Conservation (phyloP, 2,329 filamentous ascomycete genomes). For the Hypoxylon sp. region DNA sequence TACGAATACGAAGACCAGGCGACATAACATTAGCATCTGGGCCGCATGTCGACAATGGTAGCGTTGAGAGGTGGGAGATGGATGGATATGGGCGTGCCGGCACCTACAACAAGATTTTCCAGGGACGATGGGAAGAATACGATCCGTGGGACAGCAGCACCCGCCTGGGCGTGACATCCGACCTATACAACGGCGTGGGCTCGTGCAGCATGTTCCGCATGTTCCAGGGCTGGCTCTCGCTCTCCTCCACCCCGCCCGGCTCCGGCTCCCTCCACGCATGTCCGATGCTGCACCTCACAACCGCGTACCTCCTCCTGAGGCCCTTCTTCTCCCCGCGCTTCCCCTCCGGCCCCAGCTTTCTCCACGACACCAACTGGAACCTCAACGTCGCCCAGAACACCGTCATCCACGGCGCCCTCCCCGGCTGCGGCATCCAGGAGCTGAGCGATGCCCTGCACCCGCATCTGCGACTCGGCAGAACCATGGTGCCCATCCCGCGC, state of each 20-base stretch:
- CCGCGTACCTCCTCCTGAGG: slow-evolving; percentile 80
- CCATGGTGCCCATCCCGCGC: slow-evolving; percentile 75
- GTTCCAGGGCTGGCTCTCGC: slow-evolving; percentile 89
- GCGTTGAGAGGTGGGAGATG: slow-evolving; percentile 78
- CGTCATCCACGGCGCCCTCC: slow-evolving; percentile 73
- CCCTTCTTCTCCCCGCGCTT: slow-evolving; percentile 76
- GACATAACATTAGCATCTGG: slow-evolving; percentile 74
- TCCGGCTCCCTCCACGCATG: slow-evolving; percentile 84
- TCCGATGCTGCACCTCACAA: slow-evolving; percentile 77
- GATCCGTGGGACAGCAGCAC: slow-evolving; percentile 82
- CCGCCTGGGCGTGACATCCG: slow-evolving; percentile 72
- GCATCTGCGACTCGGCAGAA: slow-evolving; percentile 69
- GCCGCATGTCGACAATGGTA: slow-evolving; percentile 78
- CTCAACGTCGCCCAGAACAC: slow-evolving; percentile 58
- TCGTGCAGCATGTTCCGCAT: slow-evolving; percentile 85
- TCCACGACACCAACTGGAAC: slow-evolving; percentile 67
- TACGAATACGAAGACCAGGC: slow-evolving; percentile 75
- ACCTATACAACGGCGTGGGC: slow-evolving; percentile 83
- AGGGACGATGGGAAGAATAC: slow-evolving; percentile 81
- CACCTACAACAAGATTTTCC: slow-evolving; percentile 77
- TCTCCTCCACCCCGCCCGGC: slow-evolving; percentile 74
- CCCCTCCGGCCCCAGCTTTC: slow-evolving; percentile 49
- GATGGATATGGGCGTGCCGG: slow-evolving; percentile 71
- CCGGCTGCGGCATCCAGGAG: slow-evolving; percentile 71
- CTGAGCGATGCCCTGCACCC: slow-evolving; percentile 71